Base-by-base conservation (phyloP, 768 basidiomycete genomes). In the Sarcodon sp. region DNA sequence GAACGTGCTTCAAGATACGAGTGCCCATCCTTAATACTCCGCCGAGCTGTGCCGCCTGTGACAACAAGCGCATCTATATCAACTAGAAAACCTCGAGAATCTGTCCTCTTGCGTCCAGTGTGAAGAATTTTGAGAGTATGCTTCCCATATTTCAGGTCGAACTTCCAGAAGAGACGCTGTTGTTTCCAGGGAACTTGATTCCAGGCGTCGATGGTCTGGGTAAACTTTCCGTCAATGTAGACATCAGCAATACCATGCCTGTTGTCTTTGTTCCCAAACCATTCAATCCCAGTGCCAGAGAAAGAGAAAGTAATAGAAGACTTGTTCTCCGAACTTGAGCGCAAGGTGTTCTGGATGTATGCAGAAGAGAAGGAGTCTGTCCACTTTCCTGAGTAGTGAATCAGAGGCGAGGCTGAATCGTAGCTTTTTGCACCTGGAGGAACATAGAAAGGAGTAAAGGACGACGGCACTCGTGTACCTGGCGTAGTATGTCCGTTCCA, bases 281-380 rank as follows among this genome's bases (percentile, higher is more conserved):
- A 83, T 62, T 87, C 86, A 53, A 88, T 70, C 0, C 83, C 83
- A 10, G 79, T 82, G 11, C 85, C 86, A n/a, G 66, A 66, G 61
- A 87, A 87, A 3, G 71, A 68, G 61, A 87, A 73, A 1, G 67
- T 66, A 43, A 75, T 64, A 3, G 72, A 63, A 9, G 83, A 76
- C 43, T 68, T 68, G 13, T 61, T 61, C 43, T 72, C 61, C 11
- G 66, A 62, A 0, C 81, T 80, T 57, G 68, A 70, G 11, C 68
- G 72, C 33, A 76, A 61, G 11, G 77, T 73, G 12, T 72, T 68
- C 15, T 70, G 64, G 32, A 76, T 59, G 55, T 76, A 80, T 34
- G 66, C 62, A 1, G 62, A 59, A 0, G 81, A 80, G 55, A 68
- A 77, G 1, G 69, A 60, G 27, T 76, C 71, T 7, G 58, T 59